Conservation (phyloP, 2,329 filamentous ascomycete species). For the Lasiodiplodia theobromae region DNA sequence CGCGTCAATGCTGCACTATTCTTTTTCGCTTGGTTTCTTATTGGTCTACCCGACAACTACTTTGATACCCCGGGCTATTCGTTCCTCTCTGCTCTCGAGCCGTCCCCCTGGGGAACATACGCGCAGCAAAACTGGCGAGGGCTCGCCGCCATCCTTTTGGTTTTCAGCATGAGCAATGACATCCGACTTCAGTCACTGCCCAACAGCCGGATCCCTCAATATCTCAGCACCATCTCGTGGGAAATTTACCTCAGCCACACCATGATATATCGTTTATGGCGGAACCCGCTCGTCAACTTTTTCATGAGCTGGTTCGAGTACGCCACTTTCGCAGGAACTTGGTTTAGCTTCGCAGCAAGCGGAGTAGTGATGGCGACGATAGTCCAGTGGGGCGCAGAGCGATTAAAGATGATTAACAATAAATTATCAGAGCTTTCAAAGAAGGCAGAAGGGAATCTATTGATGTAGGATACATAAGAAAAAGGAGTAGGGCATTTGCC, state of each 20-base stretch:
- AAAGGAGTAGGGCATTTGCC: too few species aligned
- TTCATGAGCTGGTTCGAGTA: neutral
- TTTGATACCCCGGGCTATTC: slow-evolving; percentile 59
- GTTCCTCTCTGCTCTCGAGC: slow-evolving; percentile 56
- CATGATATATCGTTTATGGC: slow-evolving; percentile 2
- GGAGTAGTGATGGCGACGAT: neutral
- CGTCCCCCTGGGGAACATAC: slow-evolving; percentile 55
- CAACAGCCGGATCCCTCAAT: slow-evolving; percentile 52
- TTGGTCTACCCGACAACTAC: slow-evolving; percentile 50
- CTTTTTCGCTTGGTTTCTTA: slow-evolving; percentile 58
- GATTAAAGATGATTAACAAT: neutral
- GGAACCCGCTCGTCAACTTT: neutral
- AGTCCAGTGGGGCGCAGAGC: neutral
- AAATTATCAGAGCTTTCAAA: neutral
- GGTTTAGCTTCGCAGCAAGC: neutral
- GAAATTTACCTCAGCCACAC: slow-evolving; percentile 59
- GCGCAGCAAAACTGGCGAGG: slow-evolving; percentile 65
- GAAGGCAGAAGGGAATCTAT: too few species aligned
- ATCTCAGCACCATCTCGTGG: slow-evolving; percentile 60
- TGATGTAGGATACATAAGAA: too few species aligned
- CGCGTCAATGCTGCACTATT: slow-evolving; percentile 44
- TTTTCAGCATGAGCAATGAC: slow-evolving; percentile 9
- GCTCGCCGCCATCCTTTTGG: slow-evolving; percentile 52
- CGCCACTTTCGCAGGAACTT: neutral
- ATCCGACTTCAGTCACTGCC: slow-evolving; percentile 44